phyloP scores from a whole-genome alignment of 495 filamentous ascomycete genomes.

The Lophiostoma macrostomum region DNA sequence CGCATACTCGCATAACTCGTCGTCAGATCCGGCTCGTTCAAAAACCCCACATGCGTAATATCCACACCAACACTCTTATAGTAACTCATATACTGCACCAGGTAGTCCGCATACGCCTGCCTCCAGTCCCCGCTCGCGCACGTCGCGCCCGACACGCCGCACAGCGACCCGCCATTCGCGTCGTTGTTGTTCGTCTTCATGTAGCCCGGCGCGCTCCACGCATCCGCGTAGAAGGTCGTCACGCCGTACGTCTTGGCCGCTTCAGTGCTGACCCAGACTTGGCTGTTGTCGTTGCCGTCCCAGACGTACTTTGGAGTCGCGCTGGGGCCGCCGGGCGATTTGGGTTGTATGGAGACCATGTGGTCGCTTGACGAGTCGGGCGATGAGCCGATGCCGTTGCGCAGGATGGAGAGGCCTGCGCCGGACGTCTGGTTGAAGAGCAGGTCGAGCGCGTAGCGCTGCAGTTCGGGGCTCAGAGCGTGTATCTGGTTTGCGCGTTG shows the following conservation, averaged over 20 bases:
- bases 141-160: slow-evolving; percentile 19
- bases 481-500: slow-evolving; percentile 40
- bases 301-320: slow-evolving; percentile 28
- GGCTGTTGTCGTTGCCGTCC: slow-evolving; percentile 27
- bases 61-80: slow-evolving; percentile 23
- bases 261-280: slow-evolving; percentile 29
- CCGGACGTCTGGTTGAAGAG: slow-evolving; percentile 31
- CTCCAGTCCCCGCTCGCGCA: slow-evolving; percentile 30
- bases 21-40: slow-evolving; percentile 31
- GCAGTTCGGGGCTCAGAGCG: slow-evolving; percentile 44
- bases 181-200: slow-evolving; percentile 33
- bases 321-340: slow-evolving; percentile 18
- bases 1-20: slow-evolving; percentile 32
- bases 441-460: slow-evolving; percentile 23
- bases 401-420: slow-evolving; percentile 27
- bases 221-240: slow-evolving; percentile 27
- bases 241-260: slow-evolving; percentile 24
- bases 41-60: slow-evolving; percentile 27
- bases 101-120: slow-evolving; percentile 31
- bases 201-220: slow-evolving; percentile 30
- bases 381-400: slow-evolving; percentile 29
- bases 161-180: slow-evolving; percentile 26
- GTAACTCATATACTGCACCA: slow-evolving; percentile 32
- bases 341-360: slow-evolving; percentile 43
- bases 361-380: slow-evolving; percentile 38